Evolutionary conservation across 2,329 filamentous ascomycete genomes (phyloP).

Genomic region (Rhynchosporium secalis): DNA sequence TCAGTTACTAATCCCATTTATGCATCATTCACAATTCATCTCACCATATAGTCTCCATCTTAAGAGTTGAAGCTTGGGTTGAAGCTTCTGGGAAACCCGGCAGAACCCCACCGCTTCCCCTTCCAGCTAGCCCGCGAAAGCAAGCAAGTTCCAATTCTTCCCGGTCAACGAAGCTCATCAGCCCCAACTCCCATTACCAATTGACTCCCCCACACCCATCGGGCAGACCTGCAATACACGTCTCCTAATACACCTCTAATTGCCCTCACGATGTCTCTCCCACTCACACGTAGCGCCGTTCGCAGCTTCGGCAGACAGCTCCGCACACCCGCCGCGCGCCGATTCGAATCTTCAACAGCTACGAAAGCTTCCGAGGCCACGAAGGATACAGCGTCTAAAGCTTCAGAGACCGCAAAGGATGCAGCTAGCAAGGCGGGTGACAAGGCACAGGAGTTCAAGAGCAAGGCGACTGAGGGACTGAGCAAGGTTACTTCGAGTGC

Average conservation of each 20-base stretch:
- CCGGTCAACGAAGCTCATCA: slow-evolving; percentile 6
- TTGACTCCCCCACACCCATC: neutral
- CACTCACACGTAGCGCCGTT: slow-evolving; percentile 36
- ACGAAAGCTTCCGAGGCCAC: slow-evolving; percentile 49
- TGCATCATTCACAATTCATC: too few species aligned
- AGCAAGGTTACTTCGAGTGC: slow-evolving; percentile 79
- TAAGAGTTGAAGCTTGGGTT: too few species aligned
- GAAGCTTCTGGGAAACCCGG: too few species aligned
- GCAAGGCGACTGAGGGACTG: slow-evolving; percentile 64
- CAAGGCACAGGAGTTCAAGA: too few species aligned
- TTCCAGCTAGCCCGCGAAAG: slow-evolving; percentile 3
- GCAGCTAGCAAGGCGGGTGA: slow-evolving; percentile 59
- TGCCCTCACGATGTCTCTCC: slow-evolving; percentile 35
- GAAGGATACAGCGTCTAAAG: slow-evolving; percentile 47
- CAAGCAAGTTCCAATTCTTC: slow-evolving; percentile 7
- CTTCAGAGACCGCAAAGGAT: slow-evolving; percentile 47
- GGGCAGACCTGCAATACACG: neutral
- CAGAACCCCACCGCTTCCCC: neutral
- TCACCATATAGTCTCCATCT: too few species aligned
- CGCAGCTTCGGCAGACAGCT: slow-evolving; percentile 36
- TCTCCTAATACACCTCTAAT: slow-evolving; percentile 2
- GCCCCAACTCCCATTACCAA: neutral
- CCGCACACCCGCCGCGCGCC: slow-evolving; percentile 38
- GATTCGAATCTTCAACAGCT: slow-evolving; percentile 61
- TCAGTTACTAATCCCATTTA: too few species aligned